A percentile compares a stretch with the other conserved stretches of the same genome.
These are phyloP conservation scores for Globisporangium spinosum DNA, from an alignment of 352 stramenopile species.

Conservation along the genomic window DNA sequence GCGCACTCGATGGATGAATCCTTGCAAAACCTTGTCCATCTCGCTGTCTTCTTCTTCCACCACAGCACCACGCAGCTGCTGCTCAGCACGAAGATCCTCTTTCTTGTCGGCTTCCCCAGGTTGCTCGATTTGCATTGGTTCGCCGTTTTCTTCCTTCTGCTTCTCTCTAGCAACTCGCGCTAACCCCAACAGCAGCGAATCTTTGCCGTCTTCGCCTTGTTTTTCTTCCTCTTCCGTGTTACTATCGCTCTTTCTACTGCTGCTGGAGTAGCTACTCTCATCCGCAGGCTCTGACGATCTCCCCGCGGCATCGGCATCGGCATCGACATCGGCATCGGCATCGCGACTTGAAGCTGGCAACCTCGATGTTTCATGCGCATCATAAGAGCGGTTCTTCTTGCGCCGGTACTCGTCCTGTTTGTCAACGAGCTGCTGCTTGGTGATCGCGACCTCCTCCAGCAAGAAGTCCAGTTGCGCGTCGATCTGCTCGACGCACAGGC, in stretches of 20 bases:
- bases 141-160: slow-evolving; percentile 15
- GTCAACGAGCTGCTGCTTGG: slow-evolving; percentile 54
- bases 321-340: background rate
- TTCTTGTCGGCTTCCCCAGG: background rate
- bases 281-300: background rate
- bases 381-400: slow-evolving; percentile 41
- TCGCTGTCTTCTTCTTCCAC: slow-evolving; percentile 55
- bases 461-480: slow-evolving; percentile 60
- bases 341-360: background rate
- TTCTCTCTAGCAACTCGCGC: slow-evolving; percentile 2
- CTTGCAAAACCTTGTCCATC: slow-evolving; percentile 58
- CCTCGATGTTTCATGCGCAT: background rate
- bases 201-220: background rate
- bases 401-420: slow-evolving; percentile 56
- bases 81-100: background rate
- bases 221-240: slow-evolving; percentile 5
- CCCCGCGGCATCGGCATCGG: background rate
- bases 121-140: background rate
- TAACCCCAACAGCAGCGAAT: slow-evolving; percentile 7
- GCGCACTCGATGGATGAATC: slow-evolving; percentile 61
- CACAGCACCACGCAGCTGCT: background rate
- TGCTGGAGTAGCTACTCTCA: slow-evolving; percentile 15
- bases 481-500: slow-evolving; percentile 53
- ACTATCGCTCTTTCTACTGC: background rate
- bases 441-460: slow-evolving; percentile 51